Conservation (phyloP, 805 yeast genomes). For the Spathaspora hagerdaliae region DNA sequence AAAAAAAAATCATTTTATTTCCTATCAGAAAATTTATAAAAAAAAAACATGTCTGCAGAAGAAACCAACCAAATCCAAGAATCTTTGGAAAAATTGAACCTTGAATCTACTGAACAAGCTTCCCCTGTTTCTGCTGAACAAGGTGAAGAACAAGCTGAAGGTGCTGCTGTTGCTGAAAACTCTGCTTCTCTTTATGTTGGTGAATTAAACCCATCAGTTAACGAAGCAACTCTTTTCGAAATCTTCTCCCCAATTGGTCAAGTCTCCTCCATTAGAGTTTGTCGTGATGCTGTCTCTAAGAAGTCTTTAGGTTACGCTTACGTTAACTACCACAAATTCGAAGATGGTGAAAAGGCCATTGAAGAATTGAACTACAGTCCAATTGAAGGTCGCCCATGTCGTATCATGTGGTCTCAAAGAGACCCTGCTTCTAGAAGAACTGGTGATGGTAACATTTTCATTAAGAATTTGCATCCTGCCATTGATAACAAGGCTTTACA, state of each 20-base stretch:
- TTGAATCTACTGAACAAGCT: conserved; percentile 28
- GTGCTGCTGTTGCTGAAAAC: conserved; percentile 45
- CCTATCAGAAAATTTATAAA: not conserved
- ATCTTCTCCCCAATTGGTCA: conserved; percentile 92
- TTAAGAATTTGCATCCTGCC: conserved; percentile 97
- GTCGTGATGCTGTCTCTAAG: conserved; percentile 97
- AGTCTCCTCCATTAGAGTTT: conserved; percentile 94
- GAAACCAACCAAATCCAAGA: conserved; percentile 45
- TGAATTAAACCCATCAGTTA: conserved; percentile 87
- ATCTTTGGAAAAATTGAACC: conserved; percentile 45
- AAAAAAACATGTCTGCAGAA: conserved; percentile 19
- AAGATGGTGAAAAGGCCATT: conserved; percentile 90
- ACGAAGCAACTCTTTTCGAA: conserved; percentile 93
- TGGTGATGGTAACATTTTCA: conserved; percentile 95
- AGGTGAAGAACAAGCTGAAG: conserved; percentile 26
- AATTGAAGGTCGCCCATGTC: conserved; percentile 94
- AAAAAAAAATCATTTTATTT: conserved; percentile 1
- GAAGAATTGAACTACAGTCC: conserved; percentile 92
- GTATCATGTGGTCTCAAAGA: conserved; percentile 99
- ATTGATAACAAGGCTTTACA: conserved; percentile 98
- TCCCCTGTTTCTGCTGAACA: conserved; percentile 28
- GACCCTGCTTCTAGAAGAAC: conserved; percentile 93
- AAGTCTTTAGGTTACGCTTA: conserved; percentile 97
- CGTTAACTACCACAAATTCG: conserved; percentile 87
- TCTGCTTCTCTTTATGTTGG: conserved; percentile 94